phyloP scores from a whole-genome alignment of 1,284 basidiomycete species.

The Marasmius fiardii region DNA sequence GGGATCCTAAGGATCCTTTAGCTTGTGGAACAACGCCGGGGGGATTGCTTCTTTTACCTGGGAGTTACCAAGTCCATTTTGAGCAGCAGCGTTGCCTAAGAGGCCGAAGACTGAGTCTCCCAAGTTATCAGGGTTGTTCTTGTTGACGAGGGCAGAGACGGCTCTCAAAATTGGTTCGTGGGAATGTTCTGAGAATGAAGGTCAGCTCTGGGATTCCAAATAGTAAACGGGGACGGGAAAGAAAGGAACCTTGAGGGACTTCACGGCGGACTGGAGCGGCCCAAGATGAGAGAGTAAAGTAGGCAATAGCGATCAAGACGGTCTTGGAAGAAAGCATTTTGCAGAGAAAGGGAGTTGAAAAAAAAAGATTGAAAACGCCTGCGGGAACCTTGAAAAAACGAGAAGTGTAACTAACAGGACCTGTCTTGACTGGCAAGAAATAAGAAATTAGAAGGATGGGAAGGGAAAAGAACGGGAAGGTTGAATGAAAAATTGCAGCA shows the following conservation, averaged over 20 bases:
- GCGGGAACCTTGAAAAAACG: slow-evolving; percentile 12
- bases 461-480: slow-evolving; percentile 22
- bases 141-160: slow-evolving; percentile 41
- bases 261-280: slow-evolving; percentile 43
- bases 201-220: not conserved
- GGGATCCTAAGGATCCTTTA: slow-evolving; percentile 37
- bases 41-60: slow-evolving; percentile 30
- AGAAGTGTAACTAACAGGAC: slow-evolving; percentile 38
- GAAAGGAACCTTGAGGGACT: slow-evolving; percentile 57
- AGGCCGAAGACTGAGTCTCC: slow-evolving; percentile 63
- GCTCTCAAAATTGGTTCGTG: slow-evolving; percentile 55
- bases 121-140: slow-evolving; percentile 62
- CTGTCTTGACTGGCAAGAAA: slow-evolving; percentile 49
- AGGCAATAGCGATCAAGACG: slow-evolving; percentile 35
- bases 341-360: slow-evolving; percentile 12
- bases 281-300: slow-evolving; percentile 31
- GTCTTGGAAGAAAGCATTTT: slow-evolving; percentile 43
- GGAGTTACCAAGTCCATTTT: slow-evolving; percentile 49
- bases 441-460: slow-evolving; percentile 24
- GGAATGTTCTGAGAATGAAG: slow-evolving; percentile 50
- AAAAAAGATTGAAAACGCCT: slow-evolving; percentile 4
- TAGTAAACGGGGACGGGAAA: slow-evolving; percentile 7
- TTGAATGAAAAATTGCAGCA: too few relatives aligned
- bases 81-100: slow-evolving; percentile 61
- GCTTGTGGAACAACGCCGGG: not conserved